Evolutionary conservation across 768 basidiomycete species (phyloP), one percentile per base, ranked within the genome.

Genomic region (Lactarius trivialis): DNA sequence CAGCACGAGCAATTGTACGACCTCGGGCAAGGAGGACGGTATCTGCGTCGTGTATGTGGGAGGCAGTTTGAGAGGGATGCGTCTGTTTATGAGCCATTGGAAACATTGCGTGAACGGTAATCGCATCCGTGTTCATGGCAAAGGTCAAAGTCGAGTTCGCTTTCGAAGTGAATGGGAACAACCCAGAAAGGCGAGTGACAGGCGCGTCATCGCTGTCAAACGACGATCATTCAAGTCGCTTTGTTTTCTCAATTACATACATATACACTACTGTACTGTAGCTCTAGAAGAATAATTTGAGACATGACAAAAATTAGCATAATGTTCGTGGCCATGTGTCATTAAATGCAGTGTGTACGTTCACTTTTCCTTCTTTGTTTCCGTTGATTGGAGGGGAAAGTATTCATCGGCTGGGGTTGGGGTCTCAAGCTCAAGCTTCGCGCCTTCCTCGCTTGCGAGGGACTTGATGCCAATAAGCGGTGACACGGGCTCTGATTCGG

Each of bases 401-500:
- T n/a, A 39, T n/a, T 7, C 57, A n/a, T 32, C 36, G 19, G 2
- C 34, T 12, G n/a, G 5, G 19, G 43, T 3, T 5, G 24, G 34
- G 17, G 21, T 24, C 21, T 48, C 61, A 12, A 43, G 26, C 21
- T 48, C 61, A 12, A 43, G 26, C 26, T 39, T 53, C 17, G 7
- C 37, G 30, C 30, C 54, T 30, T 48, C 58, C 32, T 58, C 61
- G 19, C 52, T 36, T 34, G 30, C 48, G 7, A 64, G 63, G 8
- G 32, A 24, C 6, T 55, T 34, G 39, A 17, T 30, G 33, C 17
- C 53, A 33, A 67, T 51, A 17, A 63, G 28, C 7, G 67, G 67
- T 28, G 66, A 67, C 34, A 66, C 64, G 9, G 66, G 60, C 45
- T 66, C 58, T 26, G 67, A 67, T 36, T 56, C 63, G 21, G 58